Percentiles rank a stretch among this genome's conserved stretches.
Conservation (phyloP, 176 grass and related monocot genomes). For the Elaeis guineensis region DNA sequence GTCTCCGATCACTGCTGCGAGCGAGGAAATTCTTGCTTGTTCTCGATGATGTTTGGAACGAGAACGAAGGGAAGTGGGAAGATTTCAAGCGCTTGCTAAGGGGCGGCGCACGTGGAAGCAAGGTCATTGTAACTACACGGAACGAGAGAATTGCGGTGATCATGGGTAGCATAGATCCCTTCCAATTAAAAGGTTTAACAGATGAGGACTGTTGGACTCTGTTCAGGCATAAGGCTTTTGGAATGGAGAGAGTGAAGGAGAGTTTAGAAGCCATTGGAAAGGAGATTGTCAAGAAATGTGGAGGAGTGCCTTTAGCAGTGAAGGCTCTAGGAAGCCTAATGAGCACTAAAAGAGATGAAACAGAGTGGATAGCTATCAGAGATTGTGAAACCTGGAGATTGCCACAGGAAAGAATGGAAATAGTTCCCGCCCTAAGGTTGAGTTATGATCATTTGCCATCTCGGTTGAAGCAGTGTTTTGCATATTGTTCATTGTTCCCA, state of each 20-base stretch:
- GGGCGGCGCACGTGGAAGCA: slow-evolving; percentile 12
- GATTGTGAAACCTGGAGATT: slow-evolving; percentile 17
- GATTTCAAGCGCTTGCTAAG: slow-evolving; percentile 10
- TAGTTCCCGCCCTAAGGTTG: slow-evolving; percentile 2
- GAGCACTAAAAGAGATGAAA: background rate
- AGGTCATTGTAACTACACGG: slow-evolving; percentile 13
- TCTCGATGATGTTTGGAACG: slow-evolving; percentile 21
- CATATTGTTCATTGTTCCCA: no score
- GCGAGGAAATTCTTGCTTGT: slow-evolving; percentile 15
- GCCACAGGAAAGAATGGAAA: background rate
- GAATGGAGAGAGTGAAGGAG: background rate
- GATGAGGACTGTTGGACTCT: slow-evolving; percentile 16
- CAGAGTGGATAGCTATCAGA: slow-evolving; percentile 12
- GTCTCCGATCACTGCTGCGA: background rate
- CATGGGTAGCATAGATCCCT: background rate
- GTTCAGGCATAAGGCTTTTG: slow-evolving; percentile 8
- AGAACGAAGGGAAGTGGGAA: slow-evolving; percentile 4
- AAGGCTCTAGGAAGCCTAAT: slow-evolving; percentile 19
- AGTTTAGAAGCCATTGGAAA: slow-evolving; percentile 13
- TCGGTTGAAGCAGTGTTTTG: background rate
- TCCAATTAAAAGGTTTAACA: slow-evolving; percentile 2
- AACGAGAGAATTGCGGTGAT: background rate
- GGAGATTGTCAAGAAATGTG: slow-evolving; percentile 22
- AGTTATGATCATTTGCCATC: slow-evolving; percentile 20
- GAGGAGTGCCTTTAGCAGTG: slow-evolving; percentile 16